phyloP scores from a whole-genome alignment of 2,329 filamentous ascomycete species.

The Cladophialophora immunda region DNA sequence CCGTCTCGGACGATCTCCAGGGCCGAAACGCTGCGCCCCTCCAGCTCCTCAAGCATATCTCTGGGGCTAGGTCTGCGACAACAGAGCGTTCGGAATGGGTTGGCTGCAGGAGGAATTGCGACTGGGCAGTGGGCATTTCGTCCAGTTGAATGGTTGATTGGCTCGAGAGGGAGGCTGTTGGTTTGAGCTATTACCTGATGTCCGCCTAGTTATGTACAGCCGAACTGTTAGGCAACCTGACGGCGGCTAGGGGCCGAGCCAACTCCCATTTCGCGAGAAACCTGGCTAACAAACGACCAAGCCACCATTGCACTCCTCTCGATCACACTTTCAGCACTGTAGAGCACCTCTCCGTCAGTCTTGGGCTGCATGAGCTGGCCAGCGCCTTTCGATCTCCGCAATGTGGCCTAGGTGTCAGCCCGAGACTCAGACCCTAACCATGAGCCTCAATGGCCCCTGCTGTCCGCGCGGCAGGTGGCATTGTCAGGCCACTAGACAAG shows the following conservation, averaged over 20 bases:
- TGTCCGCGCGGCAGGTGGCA: too few species aligned
- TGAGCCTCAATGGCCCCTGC: too few species aligned
- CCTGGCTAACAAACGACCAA: too few species aligned
- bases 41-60: neutral
- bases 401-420: too few species aligned
- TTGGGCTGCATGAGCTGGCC: too few species aligned
- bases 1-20: neutral
- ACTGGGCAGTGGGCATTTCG: neutral
- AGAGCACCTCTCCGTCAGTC: too few species aligned
- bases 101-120: neutral
- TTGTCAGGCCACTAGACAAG: too few species aligned
- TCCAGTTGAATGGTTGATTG: neutral
- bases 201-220: neutral
- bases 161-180: neutral
- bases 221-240: neutral
- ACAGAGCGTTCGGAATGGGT: neutral
- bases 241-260: neutral
- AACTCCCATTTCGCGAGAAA: neutral
- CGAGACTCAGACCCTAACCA: too few species aligned
- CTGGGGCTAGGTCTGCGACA: too few species aligned
- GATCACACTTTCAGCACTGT: too few species aligned
- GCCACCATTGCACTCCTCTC: too few species aligned
- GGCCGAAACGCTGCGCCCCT: neutral
- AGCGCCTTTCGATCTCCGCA: too few species aligned
- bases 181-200: neutral